Percentiles rank a stretch among this genome's conserved stretches.
Conservation (phyloP, 2,329 filamentous ascomycete genomes). For the Colletotrichum abscissum region DNA sequence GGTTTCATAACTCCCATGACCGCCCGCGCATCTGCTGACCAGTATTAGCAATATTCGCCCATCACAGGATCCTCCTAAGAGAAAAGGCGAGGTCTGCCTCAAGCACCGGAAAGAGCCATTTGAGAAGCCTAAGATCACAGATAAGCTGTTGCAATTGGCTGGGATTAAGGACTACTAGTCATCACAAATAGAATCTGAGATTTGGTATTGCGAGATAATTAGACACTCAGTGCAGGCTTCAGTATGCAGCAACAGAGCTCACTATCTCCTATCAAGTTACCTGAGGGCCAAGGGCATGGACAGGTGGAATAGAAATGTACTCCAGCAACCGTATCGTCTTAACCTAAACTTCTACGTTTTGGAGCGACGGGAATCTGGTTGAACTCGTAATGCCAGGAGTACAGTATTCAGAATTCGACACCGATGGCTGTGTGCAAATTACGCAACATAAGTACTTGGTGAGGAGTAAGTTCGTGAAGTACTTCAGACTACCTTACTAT, state of each 20-base stretch:
- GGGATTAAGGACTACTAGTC: constrained; percentile 36
- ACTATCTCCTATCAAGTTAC: too few relatives aligned
- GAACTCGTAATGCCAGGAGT: too few relatives aligned
- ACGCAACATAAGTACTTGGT: too few relatives aligned
- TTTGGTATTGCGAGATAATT: background rate
- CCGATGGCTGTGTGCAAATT: too few relatives aligned
- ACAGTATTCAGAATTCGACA: too few relatives aligned
- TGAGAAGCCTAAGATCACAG: constrained; percentile 41
- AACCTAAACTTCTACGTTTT: too few relatives aligned
- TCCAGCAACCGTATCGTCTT: too few relatives aligned
- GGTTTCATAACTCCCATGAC: background rate
- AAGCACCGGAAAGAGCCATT: constrained; percentile 45
- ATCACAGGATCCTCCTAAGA: constrained; percentile 45
- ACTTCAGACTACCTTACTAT: background rate
- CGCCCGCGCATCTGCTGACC: background rate
- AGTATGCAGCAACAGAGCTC: too few relatives aligned
- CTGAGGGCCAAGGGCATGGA: too few relatives aligned
- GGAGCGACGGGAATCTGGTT: too few relatives aligned
- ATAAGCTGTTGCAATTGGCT: constrained; percentile 43
- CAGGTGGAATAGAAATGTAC: too few relatives aligned
- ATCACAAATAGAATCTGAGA: background rate
- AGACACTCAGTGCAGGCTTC: too few relatives aligned
- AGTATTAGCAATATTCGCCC: constrained; percentile 49
- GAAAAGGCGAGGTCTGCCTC: constrained; percentile 48
- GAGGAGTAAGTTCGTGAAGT: background rate